phyloP scores from a whole-genome alignment of 441 rosid species.

The Daphne laureola region DNA sequence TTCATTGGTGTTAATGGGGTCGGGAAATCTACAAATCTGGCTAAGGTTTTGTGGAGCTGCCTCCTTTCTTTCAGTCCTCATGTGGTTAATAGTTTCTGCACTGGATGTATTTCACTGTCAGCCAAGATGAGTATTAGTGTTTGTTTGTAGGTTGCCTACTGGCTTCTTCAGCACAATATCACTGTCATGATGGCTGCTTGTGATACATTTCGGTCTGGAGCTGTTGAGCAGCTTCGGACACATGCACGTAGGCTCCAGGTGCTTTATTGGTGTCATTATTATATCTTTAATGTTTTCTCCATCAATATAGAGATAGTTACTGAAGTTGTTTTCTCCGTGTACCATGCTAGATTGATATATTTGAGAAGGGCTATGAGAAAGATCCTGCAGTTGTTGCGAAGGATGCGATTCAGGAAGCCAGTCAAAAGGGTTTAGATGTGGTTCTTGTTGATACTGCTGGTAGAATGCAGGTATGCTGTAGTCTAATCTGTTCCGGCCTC shows the following conservation, averaged over 20 bases:
- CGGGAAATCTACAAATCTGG: constrained; percentile 94
- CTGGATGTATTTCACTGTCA: constrained; percentile 1
- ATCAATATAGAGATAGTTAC: neutral
- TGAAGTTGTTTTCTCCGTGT: constrained; percentile 1
- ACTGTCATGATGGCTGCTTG: constrained; percentile 99
- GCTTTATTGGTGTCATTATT: constrained; percentile 3
- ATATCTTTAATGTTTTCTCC: neutral
- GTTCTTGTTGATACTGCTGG: constrained; percentile 99
- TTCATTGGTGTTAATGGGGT: constrained; percentile 98
- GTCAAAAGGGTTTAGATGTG: constrained; percentile 80
- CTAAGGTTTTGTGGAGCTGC: constrained; percentile 48
- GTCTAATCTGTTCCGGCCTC: neutral
- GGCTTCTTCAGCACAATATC: constrained; percentile 91
- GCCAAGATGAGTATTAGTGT: constrained; percentile 7
- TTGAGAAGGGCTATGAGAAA: constrained; percentile 95
- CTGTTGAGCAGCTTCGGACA: constrained; percentile 93
- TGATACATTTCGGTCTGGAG: constrained; percentile 97
- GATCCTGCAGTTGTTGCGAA: constrained; percentile 98
- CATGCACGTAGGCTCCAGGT: constrained; percentile 99
- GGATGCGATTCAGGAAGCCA: constrained; percentile 94
- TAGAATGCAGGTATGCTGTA: constrained; percentile 71
- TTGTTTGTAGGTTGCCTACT: constrained; percentile 73
- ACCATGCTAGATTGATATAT: constrained; percentile 68
- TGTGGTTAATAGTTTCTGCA: neutral
- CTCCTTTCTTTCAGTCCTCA: neutral